Evolutionary conservation across 441 rosid species (phyloP).

Genomic region (Erodium moschatum): DNA sequence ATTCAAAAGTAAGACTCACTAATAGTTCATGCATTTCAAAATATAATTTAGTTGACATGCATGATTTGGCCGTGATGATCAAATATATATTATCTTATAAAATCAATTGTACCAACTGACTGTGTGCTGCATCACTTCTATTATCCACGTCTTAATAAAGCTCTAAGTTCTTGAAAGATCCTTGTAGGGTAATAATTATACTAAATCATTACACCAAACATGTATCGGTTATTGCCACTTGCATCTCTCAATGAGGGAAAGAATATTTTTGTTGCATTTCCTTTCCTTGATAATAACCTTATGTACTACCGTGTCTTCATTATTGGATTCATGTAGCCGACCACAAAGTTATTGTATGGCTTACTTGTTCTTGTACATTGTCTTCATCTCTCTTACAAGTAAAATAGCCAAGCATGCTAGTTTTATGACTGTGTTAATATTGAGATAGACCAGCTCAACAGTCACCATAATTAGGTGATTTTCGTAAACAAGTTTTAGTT

Average conservation of each 20-base stretch:
- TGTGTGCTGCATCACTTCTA: not conserved
- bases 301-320: not conserved
- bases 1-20: slow-evolving; percentile 62
- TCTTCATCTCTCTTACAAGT: no score
- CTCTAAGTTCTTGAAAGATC: no score
- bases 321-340: no score
- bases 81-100: not conserved
- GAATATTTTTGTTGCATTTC: not conserved
- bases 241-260: not conserved
- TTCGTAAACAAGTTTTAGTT: no score
- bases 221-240: not conserved
- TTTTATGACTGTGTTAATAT: no score
- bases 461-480: no score
- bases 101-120: not conserved
- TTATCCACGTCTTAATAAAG: not conserved
- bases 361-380: no score
- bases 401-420: no score
- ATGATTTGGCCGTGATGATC: not conserved
- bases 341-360: no score
- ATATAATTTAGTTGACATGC: not conserved
- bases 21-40: slow-evolving; percentile 8
- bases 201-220: not conserved
- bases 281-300: not conserved
- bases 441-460: no score
- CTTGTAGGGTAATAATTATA: no score